Evolutionary conservation across 306 rosid genomes (phyloP), one percentile per base, ranked within the genome.

Genomic region (Leucaena leucocephala): DNA sequence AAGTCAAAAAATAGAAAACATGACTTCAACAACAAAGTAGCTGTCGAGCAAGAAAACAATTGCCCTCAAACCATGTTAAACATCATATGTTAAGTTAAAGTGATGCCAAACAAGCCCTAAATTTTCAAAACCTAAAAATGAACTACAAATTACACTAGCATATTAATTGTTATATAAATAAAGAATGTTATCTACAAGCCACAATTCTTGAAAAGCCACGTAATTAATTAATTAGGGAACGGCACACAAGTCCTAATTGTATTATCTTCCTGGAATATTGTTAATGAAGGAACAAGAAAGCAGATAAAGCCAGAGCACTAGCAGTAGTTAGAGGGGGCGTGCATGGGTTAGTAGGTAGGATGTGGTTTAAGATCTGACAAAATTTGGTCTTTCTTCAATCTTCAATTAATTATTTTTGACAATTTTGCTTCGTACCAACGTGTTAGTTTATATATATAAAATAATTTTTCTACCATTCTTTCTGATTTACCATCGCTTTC

Each of bases 341-440:
- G 27, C 27, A 27, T 27, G 7, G 14, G 14, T 4, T 6, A 40
- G 54, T 33, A 61, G 67, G 33, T 67, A 67, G 16, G 36, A 38
- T 49, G 58, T 72, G 38, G 77, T 61, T 71, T 38, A 33, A 35
- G 65, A 19, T 46, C 19, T 71, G 61, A 69, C 63, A 61, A 14
- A 62, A 46, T 71, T 2, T 6, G 67, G 22, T 49, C 16, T 49
- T 49, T 72, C 66, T 38, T 39, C 74, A 21, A 62, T 72, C 66
- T 38, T 39, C 74, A 21, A 62, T 79, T 79, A 79, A 71, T 44
- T 44, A 21, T 8, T 75, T 57, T 81, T 79, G 73, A 72, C 83
- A 72, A 62, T 72, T 39, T 65, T 11, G 40, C 40, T 27, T 27
- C 5, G 3, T 33, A 4, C 67, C 33, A 8, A 55, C 33, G 61